Percentiles rank a stretch among this genome's conserved stretches.
Evolutionary conservation across 495 filamentous ascomycete species (phyloP).

Genomic region (Thermochaetoides thermophila): DNA sequence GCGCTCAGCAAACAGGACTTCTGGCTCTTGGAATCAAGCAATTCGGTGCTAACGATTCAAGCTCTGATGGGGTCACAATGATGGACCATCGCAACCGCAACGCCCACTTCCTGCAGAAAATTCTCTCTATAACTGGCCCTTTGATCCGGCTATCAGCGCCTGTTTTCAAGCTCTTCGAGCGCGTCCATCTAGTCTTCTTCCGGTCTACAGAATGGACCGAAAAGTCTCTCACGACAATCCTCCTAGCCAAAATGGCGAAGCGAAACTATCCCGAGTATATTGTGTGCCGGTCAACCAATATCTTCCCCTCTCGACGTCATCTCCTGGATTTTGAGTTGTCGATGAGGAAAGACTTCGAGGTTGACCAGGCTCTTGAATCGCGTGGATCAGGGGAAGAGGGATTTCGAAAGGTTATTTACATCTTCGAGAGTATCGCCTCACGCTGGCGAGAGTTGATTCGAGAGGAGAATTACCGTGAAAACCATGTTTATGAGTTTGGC

Average conservation of each 20-base stretch:
- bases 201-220: conserved; percentile 95
- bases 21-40: conserved; percentile 42
- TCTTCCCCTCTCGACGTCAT: conserved; percentile 60
- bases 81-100: conserved; percentile 25
- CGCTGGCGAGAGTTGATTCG: conserved; percentile 61
- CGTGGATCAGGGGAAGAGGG: conserved; percentile 57
- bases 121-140: conserved; percentile 63
- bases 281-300: conserved; percentile 77
- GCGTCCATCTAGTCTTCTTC: conserved; percentile 92
- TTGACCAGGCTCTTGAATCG: conserved; percentile 76
- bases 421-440: conserved; percentile 61
- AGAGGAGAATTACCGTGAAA: conserved; percentile 71
- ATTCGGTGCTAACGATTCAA: conserved; percentile 32
- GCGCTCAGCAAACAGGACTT: conserved; percentile 57
- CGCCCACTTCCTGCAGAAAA: conserved; percentile 44
- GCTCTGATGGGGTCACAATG: conserved; percentile 8
- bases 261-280: conserved; percentile 84
- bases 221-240: conserved; percentile 89
- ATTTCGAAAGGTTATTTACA: conserved; percentile 42
- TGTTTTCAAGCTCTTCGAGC: conserved; percentile 73
- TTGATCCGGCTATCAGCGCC: conserved; percentile 66
- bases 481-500: conserved; percentile 61
- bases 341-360: conserved; percentile 63
- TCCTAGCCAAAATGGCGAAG: conserved; percentile 73
- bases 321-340: conserved; percentile 84